A percentile compares a stretch with the other conserved stretches of the same genome.
These are phyloP conservation scores for Aspergillus incahuasiensis DNA, from an alignment of 495 filamentous ascomycete species.

Conservation along the genomic window DNA sequence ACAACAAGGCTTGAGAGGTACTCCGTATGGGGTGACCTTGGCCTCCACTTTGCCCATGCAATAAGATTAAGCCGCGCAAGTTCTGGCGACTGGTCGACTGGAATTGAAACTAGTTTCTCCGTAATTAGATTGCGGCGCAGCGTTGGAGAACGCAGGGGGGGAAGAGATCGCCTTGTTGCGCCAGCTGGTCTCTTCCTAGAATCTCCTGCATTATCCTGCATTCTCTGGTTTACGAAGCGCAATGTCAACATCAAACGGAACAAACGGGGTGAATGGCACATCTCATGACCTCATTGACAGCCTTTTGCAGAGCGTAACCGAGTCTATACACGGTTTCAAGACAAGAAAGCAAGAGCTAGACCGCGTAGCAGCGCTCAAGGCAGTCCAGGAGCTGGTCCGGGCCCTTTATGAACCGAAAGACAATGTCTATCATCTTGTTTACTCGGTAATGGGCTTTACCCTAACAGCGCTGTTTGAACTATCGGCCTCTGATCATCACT, in stretches of 20 bases:
- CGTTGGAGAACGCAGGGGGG: background rate
- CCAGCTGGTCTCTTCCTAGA: background rate
- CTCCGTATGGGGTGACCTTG: too few species aligned
- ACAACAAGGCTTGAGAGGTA: background rate
- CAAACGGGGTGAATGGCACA: background rate
- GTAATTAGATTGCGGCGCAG: background rate
- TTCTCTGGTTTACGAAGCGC: background rate
- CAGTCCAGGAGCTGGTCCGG: conserved; percentile 9
- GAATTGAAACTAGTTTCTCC: background rate
- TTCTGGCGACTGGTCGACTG: background rate
- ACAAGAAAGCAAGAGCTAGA: conserved; percentile 7
- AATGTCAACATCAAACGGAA: background rate
- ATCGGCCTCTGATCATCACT: background rate
- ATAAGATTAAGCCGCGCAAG: background rate
- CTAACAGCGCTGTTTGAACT: too few species aligned
- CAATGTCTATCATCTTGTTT: conserved; percentile 7
- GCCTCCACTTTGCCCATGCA: background rate
- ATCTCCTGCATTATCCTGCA: background rate
- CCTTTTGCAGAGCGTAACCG: background rate
- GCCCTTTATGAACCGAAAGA: conserved; percentile 15
- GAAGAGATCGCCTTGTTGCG: background rate
- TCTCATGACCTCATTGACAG: background rate
- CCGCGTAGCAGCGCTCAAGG: conserved; percentile 14
- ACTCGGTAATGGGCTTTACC: conserved; percentile 2
- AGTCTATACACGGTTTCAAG: background rate